These are phyloP conservation scores for Aspergillus puulaauensis DNA, from an alignment of 2,329 filamentous ascomycete genomes.

Conservation along the genomic window DNA sequence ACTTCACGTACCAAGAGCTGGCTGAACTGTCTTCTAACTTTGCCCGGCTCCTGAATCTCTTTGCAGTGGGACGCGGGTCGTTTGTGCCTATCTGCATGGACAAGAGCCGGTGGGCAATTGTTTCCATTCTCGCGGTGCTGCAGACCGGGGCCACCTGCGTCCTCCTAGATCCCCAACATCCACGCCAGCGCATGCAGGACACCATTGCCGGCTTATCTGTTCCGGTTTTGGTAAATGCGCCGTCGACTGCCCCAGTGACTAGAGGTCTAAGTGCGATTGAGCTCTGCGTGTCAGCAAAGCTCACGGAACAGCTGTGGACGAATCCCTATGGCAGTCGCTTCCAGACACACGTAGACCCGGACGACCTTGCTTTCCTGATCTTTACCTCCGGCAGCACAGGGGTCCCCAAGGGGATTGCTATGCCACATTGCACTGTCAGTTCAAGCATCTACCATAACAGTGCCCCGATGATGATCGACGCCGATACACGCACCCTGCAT, in stretches of 20 bases:
- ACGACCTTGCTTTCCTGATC: neutral
- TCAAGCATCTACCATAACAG: slow-evolving; percentile 12
- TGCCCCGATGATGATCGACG: neutral
- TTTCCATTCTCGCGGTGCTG: neutral
- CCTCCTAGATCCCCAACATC: neutral
- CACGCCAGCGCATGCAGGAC: neutral
- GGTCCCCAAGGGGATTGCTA: slow-evolving; percentile 28
- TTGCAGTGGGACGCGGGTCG: neutral
- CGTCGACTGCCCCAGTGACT: no score
- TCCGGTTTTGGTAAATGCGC: no score
- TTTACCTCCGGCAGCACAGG: slow-evolving; percentile 7
- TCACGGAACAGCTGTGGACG: no score
- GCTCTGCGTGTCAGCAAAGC: no score
- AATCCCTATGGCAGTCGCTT: no score
- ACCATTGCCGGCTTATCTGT: neutral
- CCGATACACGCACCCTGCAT: slow-evolving; percentile 42
- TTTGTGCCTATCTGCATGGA: neutral
- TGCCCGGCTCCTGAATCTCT: neutral
- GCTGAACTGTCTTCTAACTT: neutral
- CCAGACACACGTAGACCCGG: neutral
- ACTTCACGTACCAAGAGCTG: neutral
- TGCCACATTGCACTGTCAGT: slow-evolving; percentile 37
- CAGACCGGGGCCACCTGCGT: neutral
- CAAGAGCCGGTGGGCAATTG: neutral
- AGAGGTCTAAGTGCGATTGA: no score